Base-by-base conservation (phyloP, 768 basidiomycete genomes). In the Boletales sp. region DNA sequence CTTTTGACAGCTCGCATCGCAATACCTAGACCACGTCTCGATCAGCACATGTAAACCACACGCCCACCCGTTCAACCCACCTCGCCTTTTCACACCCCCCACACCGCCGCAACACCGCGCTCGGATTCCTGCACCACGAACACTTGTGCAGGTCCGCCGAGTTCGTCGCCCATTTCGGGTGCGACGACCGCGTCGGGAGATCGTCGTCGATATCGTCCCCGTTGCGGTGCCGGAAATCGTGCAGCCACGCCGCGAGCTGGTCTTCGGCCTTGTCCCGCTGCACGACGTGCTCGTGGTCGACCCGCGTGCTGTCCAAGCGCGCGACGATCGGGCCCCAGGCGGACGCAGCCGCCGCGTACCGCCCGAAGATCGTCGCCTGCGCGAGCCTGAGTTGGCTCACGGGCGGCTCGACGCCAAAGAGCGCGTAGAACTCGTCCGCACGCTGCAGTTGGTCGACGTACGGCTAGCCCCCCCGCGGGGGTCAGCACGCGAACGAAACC, bases 111-210 rank as follows among this genome's bases (percentile, higher is more conserved):
- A 81, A 57, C 8, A 71, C 70, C 2, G 79, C 79, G 40, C 78
- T 82, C 2, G 81, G 81, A 50, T 82, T 84, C 5, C 75, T 72
- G 57, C 83, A 84, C 73, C 77, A 81, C 21, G 82, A 81, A 57
- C 85, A 87, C 21, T 74, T 67, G 64, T 81, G 85, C 37, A 87
- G 64, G 34, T 64, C 72, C 8, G 82, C 76, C 17, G 69, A 66
- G 41, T 82, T 79, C 17, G 65, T 61, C 50, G 72, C 77, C 56
- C 81, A 70, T 57, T 70, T 75, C 12, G 77, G 73, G 44, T 76
- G 73, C 12, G 69, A 65, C 33, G 71, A 67, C 48, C 18, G 65
- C 39, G 66, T 56, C 17, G 62, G 59, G 46, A 59, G 33, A 32
- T 66, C 60, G 32, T 65, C 63, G 1, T 69, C 69, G n/a, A 64